Evolutionary conservation across 1,284 basidiomycete genomes (phyloP), one percentile per base, ranked within the genome.

Genomic region (Ceratobasidium theobromae): DNA sequence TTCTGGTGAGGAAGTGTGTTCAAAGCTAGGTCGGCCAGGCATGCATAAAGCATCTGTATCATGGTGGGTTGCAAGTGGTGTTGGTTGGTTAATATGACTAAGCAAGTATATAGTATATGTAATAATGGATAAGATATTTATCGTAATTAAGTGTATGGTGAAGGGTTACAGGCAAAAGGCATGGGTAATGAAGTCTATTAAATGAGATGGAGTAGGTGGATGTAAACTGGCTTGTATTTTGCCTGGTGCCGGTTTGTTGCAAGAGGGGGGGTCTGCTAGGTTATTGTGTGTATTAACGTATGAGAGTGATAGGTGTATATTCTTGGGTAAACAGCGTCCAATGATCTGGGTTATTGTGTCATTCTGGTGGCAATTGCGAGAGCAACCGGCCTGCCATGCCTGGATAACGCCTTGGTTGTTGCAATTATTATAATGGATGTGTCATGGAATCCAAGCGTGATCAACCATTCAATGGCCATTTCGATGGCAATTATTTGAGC

Each of bases 381-480:
- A 75, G 0, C 75, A 58, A 1, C 77, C 76, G 5, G 23, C 38
- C 12, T 68, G 57, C 46, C 76, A 73, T 1, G 78, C 78, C 2
- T 75, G 75, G n/a, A 79, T 75, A 1, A 78, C 75, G 2, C 79
- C 79, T 51, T 74, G 68, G 69, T 81, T 81, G 70, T 81, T 77
- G 1, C 75, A 76, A 16, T 75, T 70, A 80, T 67, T 0, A 74
- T 52, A 2, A 80, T 16, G 18, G 69, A 51, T 1, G 38, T 12
- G 60, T 76, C 52, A 0, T 32, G 28, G n/a, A 21, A 33, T 0
- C 71, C 67, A 0, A 48, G 45, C 0, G 68, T 21, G 0, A 69
- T 67, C 0, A 70, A 33, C 0, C 72, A 51, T 5, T 68, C 60
- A 0, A 72, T 35, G 0, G 69, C 75, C 4, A 79, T 69, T 55